phyloP scores from a whole-genome alignment of 805 yeast species.

The Lipomyces yamanashiensis region DNA sequence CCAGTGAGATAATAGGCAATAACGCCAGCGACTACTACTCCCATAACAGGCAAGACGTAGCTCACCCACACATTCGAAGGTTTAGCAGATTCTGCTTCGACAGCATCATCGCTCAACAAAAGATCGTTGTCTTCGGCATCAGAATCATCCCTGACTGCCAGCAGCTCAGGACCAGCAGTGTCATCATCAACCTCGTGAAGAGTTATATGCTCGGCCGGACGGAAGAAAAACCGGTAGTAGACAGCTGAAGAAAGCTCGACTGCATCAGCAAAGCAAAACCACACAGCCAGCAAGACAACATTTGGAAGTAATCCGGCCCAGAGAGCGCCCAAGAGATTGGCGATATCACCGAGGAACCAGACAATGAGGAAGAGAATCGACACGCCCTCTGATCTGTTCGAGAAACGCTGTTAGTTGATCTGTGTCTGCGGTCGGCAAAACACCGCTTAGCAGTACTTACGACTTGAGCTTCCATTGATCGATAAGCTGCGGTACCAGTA shows the following conservation, averaged over 20 bases:
- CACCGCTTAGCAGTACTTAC: constrained; percentile 11
- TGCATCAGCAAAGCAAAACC: constrained; percentile 77
- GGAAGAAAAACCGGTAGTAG: constrained; percentile 52
- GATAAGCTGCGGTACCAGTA: constrained; percentile 73
- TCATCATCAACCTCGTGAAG: not conserved
- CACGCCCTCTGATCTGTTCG: constrained; percentile 68
- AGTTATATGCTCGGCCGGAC: not conserved
- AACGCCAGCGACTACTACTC: constrained; percentile 66
- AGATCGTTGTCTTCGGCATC: not conserved
- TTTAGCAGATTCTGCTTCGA: not conserved
- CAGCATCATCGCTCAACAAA: not conserved
- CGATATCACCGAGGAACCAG: constrained; percentile 75
- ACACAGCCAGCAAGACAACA: constrained; percentile 68
- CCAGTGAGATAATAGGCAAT: constrained; percentile 60
- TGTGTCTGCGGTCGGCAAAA: not conserved
- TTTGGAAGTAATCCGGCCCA: constrained; percentile 75
- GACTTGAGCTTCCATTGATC: constrained; percentile 77
- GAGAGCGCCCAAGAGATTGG: constrained; percentile 68
- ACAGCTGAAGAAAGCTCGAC: constrained; percentile 61
- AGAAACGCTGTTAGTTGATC: not conserved
- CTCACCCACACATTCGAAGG: constrained; percentile 1
- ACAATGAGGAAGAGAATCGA: constrained; percentile 67
- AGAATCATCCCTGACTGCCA: not conserved
- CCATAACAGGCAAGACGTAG: constrained; percentile 59
- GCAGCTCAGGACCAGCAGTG: not conserved